These are phyloP conservation scores for Rhynchosporium graminicola DNA, from an alignment of 2,329 filamentous ascomycete species.

Conservation along the genomic window DNA sequence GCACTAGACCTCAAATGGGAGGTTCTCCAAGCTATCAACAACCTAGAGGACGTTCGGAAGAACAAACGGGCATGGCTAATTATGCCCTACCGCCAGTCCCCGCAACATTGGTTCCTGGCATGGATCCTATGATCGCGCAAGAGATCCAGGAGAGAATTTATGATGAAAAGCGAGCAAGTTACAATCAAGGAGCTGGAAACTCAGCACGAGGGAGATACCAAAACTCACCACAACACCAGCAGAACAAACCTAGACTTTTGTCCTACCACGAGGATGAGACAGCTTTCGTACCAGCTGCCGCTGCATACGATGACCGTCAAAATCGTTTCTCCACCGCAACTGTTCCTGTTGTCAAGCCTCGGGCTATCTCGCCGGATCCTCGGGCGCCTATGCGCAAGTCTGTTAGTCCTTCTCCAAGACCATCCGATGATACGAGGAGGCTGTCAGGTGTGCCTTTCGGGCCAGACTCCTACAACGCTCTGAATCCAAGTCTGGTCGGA, in stretches of 20 bases:
- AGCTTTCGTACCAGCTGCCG: constrained; percentile 30
- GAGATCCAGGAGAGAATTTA: constrained; percentile 61
- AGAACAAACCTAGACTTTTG: constrained; percentile 30
- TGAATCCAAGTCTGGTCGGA: constrained; percentile 59
- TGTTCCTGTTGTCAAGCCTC: constrained; percentile 39
- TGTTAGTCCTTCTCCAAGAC: constrained; percentile 67
- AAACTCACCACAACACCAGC: constrained; percentile 35
- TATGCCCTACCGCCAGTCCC: constrained; percentile 54
- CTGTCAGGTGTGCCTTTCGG: constrained; percentile 68
- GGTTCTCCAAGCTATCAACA: constrained; percentile 11
- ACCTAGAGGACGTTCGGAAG: constrained; percentile 31
- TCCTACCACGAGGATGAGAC: constrained; percentile 34
- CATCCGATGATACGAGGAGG: constrained; percentile 49
- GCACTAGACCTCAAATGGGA: constrained; percentile 8
- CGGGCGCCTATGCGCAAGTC: constrained; percentile 64
- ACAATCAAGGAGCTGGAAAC: constrained; percentile 43
- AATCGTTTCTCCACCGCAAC: constrained; percentile 31
- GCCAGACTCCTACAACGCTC: constrained; percentile 72
- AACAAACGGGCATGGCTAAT: constrained; percentile 24
- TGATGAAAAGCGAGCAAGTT: constrained; percentile 55
- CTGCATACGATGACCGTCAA: constrained; percentile 37
- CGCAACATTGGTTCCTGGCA: constrained; percentile 60
- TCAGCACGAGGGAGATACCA: constrained; percentile 45
- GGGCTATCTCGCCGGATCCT: constrained; percentile 36
- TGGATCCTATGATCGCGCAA: constrained; percentile 56